Evolutionary conservation across 192 early-diverging fungal genomes (phyloP), one percentile per base, ranked within the genome.

Genomic region (Kickxella alabastrina): DNA sequence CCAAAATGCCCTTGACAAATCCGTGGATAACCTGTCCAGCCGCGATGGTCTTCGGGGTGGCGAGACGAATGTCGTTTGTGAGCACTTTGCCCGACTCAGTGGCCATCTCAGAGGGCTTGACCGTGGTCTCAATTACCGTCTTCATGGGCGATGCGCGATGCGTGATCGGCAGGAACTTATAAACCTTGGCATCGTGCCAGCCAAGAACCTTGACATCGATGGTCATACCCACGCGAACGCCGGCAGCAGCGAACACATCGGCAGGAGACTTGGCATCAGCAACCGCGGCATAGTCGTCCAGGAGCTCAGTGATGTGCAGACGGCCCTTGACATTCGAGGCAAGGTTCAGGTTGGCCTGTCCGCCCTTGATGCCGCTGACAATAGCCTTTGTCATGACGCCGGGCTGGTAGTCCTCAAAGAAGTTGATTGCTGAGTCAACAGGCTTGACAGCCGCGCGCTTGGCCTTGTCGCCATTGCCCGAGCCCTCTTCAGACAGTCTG

Each of bases 271-370:
- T 75, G 15, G 52, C 49, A 21, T 68, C 52, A 5, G 45, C 23
- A 23, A 80, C 40, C 9, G 72, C 63, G 10, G 55, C 62, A 4
- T 22, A 49, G 17, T 48, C 43, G 48, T 87, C 84, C 31, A 60
- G 55, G 2, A 86, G 58, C 70, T 93, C 86, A n/a, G 85, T 81
- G 34, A 84, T 55, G 53, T 91, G 89, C 43, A 93, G 49, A 32
- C 88, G 81, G 14, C 88, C 91, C 54, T 82, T 80, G 22, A 90
- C 57, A 53, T 88, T 86, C 24, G 68, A 59, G 10, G 86, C 89
- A 25, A 93, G 70, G 6, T 49, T 53, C 24, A 93, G 50, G 37
- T 86, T 85, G 44, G 83, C 59, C 43, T 86, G 81, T 10, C 47
- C 62, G 4, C 67, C 67, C 31, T 81, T 80, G 55, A 84, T 68